Evolutionary conservation across 768 basidiomycete genomes (phyloP).

Genomic region (Pleurotus platypus): DNA sequence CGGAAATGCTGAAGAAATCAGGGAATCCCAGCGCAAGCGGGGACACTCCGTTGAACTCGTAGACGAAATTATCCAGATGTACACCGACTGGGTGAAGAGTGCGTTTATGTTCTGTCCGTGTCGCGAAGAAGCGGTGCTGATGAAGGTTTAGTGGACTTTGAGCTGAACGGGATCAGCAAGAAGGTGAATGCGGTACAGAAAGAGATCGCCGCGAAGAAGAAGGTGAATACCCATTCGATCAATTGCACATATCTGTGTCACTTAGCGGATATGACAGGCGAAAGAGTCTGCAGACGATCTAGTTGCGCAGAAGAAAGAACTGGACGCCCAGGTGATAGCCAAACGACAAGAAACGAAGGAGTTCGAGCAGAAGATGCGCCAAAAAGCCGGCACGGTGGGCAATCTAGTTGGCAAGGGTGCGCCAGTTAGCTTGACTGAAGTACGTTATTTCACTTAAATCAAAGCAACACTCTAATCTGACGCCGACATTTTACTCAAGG

Average conservation of each 20-base stretch:
- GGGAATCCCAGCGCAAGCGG: slow-evolving; percentile 90
- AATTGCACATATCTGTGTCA: background rate
- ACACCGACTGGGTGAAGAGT: slow-evolving; percentile 94
- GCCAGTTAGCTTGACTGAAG: slow-evolving; percentile 87
- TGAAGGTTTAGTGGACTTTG: slow-evolving; percentile 73
- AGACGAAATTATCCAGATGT: slow-evolving; percentile 91
- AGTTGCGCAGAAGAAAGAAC: slow-evolving; percentile 75
- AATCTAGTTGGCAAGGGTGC: slow-evolving; percentile 89
- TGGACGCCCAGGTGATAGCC: slow-evolving; percentile 77
- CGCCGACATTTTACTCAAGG: slow-evolving; percentile 39
- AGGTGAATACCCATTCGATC: slow-evolving; percentile 40
- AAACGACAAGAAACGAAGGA: slow-evolving; percentile 77
- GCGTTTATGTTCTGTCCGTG: slow-evolving; percentile 27
- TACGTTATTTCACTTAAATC: slow-evolving; percentile 25
- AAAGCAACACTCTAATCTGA: too few species aligned
- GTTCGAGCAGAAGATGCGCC: slow-evolving; percentile 73
- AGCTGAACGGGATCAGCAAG: slow-evolving; percentile 73
- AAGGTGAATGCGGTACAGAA: slow-evolving; percentile 91
- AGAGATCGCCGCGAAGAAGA: slow-evolving; percentile 91
- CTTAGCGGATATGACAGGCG: slow-evolving; percentile 45
- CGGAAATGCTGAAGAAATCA: slow-evolving; percentile 86
- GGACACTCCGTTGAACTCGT: slow-evolving; percentile 88
- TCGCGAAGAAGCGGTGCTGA: background rate
- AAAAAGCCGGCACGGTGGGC: slow-evolving; percentile 78
- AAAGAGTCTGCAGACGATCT: slow-evolving; percentile 91